Evolutionary conservation across 176 grass and related monocot genomes (phyloP), one percentile per base, ranked within the genome.

Genomic region (Metroxylon sagu): DNA sequence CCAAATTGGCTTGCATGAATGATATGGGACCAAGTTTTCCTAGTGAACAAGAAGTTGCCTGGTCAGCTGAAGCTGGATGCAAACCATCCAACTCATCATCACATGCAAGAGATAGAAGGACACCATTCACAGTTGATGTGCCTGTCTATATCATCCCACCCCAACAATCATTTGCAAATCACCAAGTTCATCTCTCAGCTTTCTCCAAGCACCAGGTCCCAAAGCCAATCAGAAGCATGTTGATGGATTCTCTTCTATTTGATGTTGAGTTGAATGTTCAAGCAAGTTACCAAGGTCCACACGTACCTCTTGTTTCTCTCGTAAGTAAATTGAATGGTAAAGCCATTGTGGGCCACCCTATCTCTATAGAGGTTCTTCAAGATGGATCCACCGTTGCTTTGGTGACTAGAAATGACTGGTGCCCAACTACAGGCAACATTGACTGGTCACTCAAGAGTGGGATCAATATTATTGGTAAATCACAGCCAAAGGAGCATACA

Each of bases 271-370:
- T 98, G 73, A 63, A 74, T 70, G 85, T 83, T n/a, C 76, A 83
- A 81, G 68, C 84, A 71, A 85, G 62, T 75, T 83, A 86, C 75
- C 81, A 85, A 64, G 79, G 79, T 51, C 68, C 86, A 12, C 85
- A 60, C 19, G 82, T 76, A 18, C 94, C 94, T 19, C 79, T 99
- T 57, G 82, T 99, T 57, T 99, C 94, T 65, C 94, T 99, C 49
- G 79, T 82, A 79, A 99, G 88, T 85, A 89, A 81, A 85, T 83
- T 86, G 74, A 86, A 80, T n/a, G 74, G 85, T 65, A 89, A 89
- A 76, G 81, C 82, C 23, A 85, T 99, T 83, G 64, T 99, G 3
- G 94, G 94, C 2, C 86, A 77, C 58, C 94, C 88, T 67, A 18
- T 84, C 25, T 60, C 82, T 26, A 73, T 93, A 56, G 76, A 89